Base-by-base conservation (phyloP, 2,329 filamentous ascomycete species). In the Beauveria pseudobassiana region DNA sequence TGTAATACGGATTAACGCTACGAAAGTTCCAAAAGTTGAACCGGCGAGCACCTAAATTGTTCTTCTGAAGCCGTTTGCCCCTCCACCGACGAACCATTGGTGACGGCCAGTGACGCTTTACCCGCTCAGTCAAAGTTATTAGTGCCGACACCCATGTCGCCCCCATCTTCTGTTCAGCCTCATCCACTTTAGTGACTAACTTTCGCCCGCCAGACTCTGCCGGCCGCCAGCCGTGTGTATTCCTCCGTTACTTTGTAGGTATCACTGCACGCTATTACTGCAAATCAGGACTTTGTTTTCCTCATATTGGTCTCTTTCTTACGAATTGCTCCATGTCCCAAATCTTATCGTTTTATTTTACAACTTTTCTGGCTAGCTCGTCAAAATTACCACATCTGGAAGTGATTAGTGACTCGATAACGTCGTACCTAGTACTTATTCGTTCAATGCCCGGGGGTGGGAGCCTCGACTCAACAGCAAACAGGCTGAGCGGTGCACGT, bases 151-250 rank as follows among this genome's bases (percentile, higher is more conserved):
- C 12, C 30, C 30, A 34, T 34, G 30, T 34, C 45, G 5, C 10
- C 46, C 46, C 52, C 42, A 18, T 43, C n/a, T 20, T 10, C 53
- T 26, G 24, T 45, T 16, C 40, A 38, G 6, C n/a, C 48, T 38
- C 34, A 50, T 28, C 58, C 58, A 60, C 58, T 60, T 26, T 48
- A 14, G 58, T 60, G 58, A 60, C 58, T 60, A 59, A 59, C 57
- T 52, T 46, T 43, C 30, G 54, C 43, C 56, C 49, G 48, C 57
- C 57, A 53, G 58, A 42, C 49, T 40, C 56, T 59, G 56, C 56
- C 56, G 48, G 58, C 50, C 58, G 58, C 58, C 58, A 60, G 58
- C 58, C 58, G 49, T 50, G 53, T 40, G 58, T 42, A 30, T 60
- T 38, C 10, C n/a, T 20, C n/a, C n/a, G n/a, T 20, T 20, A 45